Percentiles rank a stretch among this genome's conserved stretches.
Conservation (phyloP, 2,329 filamentous ascomycete species). For the Ophiocordyceps unilateralis region DNA sequence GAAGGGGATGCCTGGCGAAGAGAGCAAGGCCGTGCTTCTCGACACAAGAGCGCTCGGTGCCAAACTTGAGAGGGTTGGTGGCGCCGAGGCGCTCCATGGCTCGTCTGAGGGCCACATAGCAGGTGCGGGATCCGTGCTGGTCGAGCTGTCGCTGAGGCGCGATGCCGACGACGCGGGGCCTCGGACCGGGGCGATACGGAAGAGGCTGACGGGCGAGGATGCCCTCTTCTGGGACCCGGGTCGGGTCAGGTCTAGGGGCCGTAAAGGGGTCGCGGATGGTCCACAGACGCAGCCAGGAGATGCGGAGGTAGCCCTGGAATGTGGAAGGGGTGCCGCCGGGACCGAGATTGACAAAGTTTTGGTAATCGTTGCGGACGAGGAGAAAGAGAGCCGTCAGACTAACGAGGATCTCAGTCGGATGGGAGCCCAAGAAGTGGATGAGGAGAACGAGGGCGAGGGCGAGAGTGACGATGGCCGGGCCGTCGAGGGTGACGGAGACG, state of each 20-base stretch:
- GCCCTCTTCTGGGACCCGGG: slow-evolving; percentile 35
- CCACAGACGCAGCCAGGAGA: slow-evolving; percentile 57
- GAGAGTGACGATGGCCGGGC: slow-evolving; percentile 26
- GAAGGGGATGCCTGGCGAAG: slow-evolving; percentile 49
- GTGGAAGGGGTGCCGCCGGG: slow-evolving; percentile 68
- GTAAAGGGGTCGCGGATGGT: slow-evolving; percentile 52
- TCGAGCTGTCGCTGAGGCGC: slow-evolving; percentile 67
- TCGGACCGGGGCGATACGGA: slow-evolving; percentile 41
- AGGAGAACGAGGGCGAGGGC: slow-evolving; percentile 29
- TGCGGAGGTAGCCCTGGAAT: slow-evolving; percentile 52
- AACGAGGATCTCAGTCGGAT: slow-evolving; percentile 31
- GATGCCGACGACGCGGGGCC: slow-evolving; percentile 56
- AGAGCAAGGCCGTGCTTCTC: slow-evolving; percentile 70
- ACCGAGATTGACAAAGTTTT: slow-evolving; percentile 58
- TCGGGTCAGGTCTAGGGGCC: slow-evolving; percentile 33
- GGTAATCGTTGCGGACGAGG: slow-evolving; percentile 52
- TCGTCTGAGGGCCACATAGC: slow-evolving; percentile 36
- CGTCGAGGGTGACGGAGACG: slow-evolving; percentile 35
- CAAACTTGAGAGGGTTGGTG: slow-evolving; percentile 28
- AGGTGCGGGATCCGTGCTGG: slow-evolving; percentile 38
- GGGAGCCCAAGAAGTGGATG: slow-evolving; percentile 32
- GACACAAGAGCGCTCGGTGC: slow-evolving; percentile 54
- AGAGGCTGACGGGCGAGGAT: slow-evolving; percentile 37
- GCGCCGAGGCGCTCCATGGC: slow-evolving; percentile 34
- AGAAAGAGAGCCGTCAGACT: slow-evolving; percentile 28